Base-by-base conservation (phyloP, 345 rosid species). In the Lumnitzera littorea region DNA sequence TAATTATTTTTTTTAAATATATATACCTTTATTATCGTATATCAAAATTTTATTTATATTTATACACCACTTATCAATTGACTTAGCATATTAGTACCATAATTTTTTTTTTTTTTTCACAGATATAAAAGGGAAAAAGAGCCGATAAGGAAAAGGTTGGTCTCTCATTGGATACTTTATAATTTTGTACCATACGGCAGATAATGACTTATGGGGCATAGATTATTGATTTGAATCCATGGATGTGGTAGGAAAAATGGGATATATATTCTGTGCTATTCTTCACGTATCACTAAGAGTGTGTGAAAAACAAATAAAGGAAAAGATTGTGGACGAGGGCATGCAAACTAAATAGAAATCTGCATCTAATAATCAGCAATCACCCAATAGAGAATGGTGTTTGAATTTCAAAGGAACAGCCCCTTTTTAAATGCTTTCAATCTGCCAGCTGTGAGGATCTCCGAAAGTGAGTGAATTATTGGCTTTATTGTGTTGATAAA, bases 381-480 rank as follows among this genome's bases (percentile, higher is more conserved):
- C 43, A 36, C 7, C 43, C 43, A 36, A 36, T 36, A 9, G 1
- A 9, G 43, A 36, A 36, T 36, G 43, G 11, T 36, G 43, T 36
- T 48, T 23, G 55, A 55, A 24, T 46, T 15, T 24, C 47, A 3
- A 27, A 2, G 24, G 31, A 20, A 20, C 43, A 50, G 3, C 53
- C 65, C 51, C 29, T 27, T 51, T 25, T 41, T 31, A 46, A 24
- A 50, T 29, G 24, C 62, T 41, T 57, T 53, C 62, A 51, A 55
- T 29, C 16, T 27, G 71, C 68, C 84, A 82, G 87, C 84, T 82
- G 87, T 65, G 66, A 70, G 43, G 51, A 74, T 76, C 82, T 71
- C 54, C 36, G 46, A 79, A 82, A 76, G 80, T 24, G n/a, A 36
- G 50, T 63, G 72, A 76, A 82, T 82, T 72, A 82, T 82, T 74